These are phyloP conservation scores for Trichoderma aggressivum DNA, from an alignment of 2,329 filamentous ascomycete genomes.

Conservation along the genomic window DNA sequence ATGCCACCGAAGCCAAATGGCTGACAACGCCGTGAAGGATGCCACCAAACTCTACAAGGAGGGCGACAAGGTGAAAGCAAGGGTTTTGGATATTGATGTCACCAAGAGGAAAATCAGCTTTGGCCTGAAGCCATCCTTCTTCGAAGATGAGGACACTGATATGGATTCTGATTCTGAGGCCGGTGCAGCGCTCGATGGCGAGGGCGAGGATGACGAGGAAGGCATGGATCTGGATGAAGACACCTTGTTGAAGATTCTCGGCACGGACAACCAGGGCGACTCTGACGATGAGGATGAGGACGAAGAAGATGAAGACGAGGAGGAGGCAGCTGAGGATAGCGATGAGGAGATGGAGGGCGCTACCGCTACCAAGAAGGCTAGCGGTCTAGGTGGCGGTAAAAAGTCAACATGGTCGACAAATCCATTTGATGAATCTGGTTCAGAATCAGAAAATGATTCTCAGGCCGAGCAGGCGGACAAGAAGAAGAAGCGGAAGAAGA, in stretches of 20 bases:
- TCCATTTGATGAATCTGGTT: constrained; percentile 58
- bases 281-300: constrained; percentile 35
- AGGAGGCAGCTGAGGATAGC: constrained; percentile 36
- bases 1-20: constrained; percentile 90
- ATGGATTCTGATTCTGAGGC: constrained; percentile 47
- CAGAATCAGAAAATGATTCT: constrained; percentile 43
- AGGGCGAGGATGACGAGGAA: constrained; percentile 44
- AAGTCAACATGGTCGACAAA: constrained; percentile 88
- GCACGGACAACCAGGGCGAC: constrained; percentile 44
- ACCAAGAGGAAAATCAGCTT: constrained; percentile 80
- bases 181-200: constrained; percentile 45
- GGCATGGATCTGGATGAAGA: constrained; percentile 49
- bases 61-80: constrained; percentile 90
- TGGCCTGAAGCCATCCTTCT: constrained; percentile 89
- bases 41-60: constrained; percentile 86
- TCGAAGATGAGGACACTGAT: constrained; percentile 59
- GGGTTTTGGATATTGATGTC: constrained; percentile 73
- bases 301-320: constrained; percentile 40
- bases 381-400: constrained; percentile 52
- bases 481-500: constrained; percentile 66
- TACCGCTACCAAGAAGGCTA: constrained; percentile 33
- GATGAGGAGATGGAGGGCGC: constrained; percentile 40
- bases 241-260: constrained; percentile 42
- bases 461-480: constrained; percentile 39
- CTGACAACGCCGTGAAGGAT: constrained; percentile 76